phyloP scores from a whole-genome alignment of 2,329 filamentous ascomycete genomes.

The Aspergillus sp. region DNA sequence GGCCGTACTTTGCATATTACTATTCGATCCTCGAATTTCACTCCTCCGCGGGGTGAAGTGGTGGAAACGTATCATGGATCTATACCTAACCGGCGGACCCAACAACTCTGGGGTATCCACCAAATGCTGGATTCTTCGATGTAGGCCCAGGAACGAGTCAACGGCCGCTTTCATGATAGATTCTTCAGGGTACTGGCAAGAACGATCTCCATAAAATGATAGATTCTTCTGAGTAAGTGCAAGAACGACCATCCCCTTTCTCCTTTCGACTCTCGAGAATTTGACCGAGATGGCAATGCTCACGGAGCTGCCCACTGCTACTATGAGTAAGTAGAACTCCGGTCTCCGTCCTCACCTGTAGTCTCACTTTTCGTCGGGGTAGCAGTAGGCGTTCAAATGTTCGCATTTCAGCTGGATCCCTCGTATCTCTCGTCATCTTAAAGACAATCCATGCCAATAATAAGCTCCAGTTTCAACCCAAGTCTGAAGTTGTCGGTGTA shows the following conservation, averaged over 20 bases:
- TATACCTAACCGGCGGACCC: neutral
- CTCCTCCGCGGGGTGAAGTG: neutral
- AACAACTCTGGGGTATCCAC: slow-evolving; percentile 4
- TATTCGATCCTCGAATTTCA: neutral
- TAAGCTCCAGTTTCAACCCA: neutral
- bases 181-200: slow-evolving; percentile 8
- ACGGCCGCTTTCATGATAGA: slow-evolving; percentile 5
- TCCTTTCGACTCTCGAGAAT: neutral
- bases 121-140: slow-evolving; percentile 13
- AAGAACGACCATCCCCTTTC: slow-evolving; percentile 2
- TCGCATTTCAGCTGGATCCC: neutral
- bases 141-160: slow-evolving; percentile 10
- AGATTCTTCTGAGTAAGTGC: slow-evolving; percentile 6
- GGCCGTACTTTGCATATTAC: neutral
- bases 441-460: neutral
- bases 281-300: neutral
- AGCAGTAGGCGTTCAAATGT: neutral
- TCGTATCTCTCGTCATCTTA: neutral
- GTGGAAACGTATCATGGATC: neutral
- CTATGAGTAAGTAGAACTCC: neutral
- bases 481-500: slow-evolving; percentile 3
- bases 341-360: neutral
- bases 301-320: neutral
- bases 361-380: neutral
- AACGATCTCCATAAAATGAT: slow-evolving; percentile 4